Conservation (phyloP, 2,329 filamentous ascomycete genomes). For the Magnaporthiopsis rhizophila region DNA sequence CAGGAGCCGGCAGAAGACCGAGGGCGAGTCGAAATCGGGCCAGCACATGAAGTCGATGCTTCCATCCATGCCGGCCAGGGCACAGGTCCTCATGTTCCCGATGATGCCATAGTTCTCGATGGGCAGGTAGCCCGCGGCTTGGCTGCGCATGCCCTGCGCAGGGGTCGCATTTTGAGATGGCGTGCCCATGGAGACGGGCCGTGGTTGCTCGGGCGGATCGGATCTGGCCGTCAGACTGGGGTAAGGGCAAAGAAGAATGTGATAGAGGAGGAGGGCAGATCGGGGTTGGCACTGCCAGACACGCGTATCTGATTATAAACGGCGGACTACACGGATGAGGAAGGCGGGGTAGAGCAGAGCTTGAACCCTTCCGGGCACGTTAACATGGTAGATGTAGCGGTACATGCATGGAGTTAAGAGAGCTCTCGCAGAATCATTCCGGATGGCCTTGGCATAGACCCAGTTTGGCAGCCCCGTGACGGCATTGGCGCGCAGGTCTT, state of each 20-base stretch:
- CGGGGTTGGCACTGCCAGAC: background rate
- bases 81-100: constrained; percentile 73
- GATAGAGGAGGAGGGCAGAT: background rate
- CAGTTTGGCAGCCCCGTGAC: background rate
- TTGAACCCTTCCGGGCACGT: background rate
- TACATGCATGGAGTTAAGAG: background rate
- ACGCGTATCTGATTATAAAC: background rate
- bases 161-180: background rate
- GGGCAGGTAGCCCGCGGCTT: constrained; percentile 41
- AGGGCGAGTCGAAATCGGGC: constrained; percentile 72
- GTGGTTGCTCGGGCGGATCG: no score
- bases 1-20: constrained; percentile 64
- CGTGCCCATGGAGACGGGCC: background rate
- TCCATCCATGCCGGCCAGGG: constrained; percentile 65
- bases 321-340: background rate
- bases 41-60: constrained; percentile 74
- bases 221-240: background rate
- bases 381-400: background rate
- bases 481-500: background rate
- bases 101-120: constrained; percentile 76
- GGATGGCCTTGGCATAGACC: no score
- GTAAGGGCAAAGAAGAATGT: no score
- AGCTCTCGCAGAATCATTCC: background rate
- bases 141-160: constrained; percentile 21
- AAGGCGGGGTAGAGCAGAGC: background rate